phyloP scores from a whole-genome alignment of 2,329 filamentous ascomycete genomes.

The Talaromyces sp. region DNA sequence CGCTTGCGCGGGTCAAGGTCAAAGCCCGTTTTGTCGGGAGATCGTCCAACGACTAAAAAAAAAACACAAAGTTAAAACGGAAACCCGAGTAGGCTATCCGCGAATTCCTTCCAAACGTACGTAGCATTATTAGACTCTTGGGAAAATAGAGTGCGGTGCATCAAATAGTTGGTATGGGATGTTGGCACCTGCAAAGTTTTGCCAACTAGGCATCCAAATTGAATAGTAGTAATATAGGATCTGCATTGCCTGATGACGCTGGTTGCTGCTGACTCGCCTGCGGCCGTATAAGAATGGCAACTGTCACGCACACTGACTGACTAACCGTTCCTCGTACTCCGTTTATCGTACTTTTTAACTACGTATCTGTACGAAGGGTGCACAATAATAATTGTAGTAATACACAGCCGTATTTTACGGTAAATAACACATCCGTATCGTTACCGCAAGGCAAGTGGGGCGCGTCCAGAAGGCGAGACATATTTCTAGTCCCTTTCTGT shows the following conservation, averaged over 20 bases:
- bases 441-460: neutral
- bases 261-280: neutral
- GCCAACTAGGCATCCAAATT: neutral
- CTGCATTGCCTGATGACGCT: neutral
- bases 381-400: neutral
- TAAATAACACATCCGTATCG: neutral
- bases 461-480: neutral
- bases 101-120: too few species aligned
- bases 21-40: neutral
- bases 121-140: too few species aligned
- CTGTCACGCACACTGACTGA: neutral
- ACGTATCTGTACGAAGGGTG: neutral
- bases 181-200: neutral
- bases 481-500: neutral
- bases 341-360: neutral
- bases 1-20: too few species aligned
- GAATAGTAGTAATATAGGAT: neutral
- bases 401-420: neutral
- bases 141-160: too few species aligned
- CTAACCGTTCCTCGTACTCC: neutral
- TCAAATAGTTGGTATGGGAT: neutral
- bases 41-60: neutral
- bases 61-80: neutral
- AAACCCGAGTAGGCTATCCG: too few species aligned
- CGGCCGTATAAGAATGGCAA: neutral